These are phyloP conservation scores for Tripidium arundinaceum DNA, from an alignment of 202 grass and related monocot species.

Conservation along the genomic window DNA sequence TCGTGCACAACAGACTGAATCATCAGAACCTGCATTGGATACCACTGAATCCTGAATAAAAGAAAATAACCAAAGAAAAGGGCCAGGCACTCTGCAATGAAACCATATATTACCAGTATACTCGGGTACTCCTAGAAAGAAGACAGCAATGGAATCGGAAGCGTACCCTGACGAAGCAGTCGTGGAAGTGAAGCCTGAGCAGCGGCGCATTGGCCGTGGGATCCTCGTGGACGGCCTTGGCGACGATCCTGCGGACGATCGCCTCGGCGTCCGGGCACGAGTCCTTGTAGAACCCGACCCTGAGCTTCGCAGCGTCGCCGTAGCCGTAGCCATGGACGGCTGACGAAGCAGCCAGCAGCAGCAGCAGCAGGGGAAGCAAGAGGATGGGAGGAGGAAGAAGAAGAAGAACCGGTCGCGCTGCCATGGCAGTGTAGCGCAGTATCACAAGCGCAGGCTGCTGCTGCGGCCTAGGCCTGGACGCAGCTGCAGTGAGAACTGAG, in stretches of 20 bases:
- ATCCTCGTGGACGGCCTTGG: conserved; percentile 31
- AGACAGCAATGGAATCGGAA: background rate
- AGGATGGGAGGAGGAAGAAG: background rate
- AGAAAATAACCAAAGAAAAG: background rate
- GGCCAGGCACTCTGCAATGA: background rate
- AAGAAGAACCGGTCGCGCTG: background rate
- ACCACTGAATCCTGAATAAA: background rate
- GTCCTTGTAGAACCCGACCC: conserved; percentile 53
- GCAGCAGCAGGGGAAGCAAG: background rate
- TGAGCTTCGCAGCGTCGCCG: background rate
- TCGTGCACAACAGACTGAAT: background rate
- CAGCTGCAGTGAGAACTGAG: background rate
- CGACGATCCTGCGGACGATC: conserved; percentile 45
- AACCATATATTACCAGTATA: background rate
- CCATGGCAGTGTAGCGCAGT: conserved; percentile 17
- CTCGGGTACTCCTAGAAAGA: background rate
- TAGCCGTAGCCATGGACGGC: conserved; percentile 14
- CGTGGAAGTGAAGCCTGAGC: conserved; percentile 83
- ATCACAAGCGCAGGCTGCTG: background rate
- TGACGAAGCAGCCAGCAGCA: background rate
- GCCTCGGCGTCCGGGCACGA: conserved; percentile 60
- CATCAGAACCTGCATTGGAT: background rate
- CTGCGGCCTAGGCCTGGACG: background rate
- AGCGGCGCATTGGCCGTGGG: conserved; percentile 48
- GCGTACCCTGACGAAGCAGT: conserved; percentile 73